These are phyloP conservation scores for Tuber calosporum DNA, from an alignment of 495 filamentous ascomycete species.

Conservation along the genomic window DNA sequence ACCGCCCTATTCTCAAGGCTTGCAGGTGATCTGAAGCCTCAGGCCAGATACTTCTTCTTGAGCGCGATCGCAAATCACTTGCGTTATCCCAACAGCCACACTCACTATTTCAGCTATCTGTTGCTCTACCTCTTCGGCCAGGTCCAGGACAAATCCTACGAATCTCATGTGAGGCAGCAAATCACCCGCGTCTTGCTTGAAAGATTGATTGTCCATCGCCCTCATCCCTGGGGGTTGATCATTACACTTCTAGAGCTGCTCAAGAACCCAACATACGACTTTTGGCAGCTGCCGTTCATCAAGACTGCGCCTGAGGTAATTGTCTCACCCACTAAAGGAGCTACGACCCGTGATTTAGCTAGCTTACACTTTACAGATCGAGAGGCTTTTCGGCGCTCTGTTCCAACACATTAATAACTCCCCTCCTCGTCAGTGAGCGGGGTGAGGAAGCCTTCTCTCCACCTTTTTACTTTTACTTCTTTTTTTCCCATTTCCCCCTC, in stretches of 20 bases:
- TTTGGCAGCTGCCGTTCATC: constrained; percentile 90
- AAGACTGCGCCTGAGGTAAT: constrained; percentile 47
- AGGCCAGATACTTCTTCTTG: constrained; percentile 76
- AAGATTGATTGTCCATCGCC: constrained; percentile 77
- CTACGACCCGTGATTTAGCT: constrained; percentile 9
- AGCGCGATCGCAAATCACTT: constrained; percentile 85
- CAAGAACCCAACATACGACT: constrained; percentile 78
- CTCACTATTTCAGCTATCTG: constrained; percentile 85
- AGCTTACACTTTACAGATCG: constrained; percentile 35
- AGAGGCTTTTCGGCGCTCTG: constrained; percentile 42
- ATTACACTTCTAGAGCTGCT: constrained; percentile 83
- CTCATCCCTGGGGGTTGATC: constrained; percentile 93
- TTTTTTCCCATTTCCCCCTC: neutral
- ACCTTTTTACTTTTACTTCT: constrained; percentile 4
- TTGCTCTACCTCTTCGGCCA: constrained; percentile 79
- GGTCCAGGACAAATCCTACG: constrained; percentile 67
- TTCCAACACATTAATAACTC: constrained; percentile 45
- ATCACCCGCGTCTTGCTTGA: constrained; percentile 83
- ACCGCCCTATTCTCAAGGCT: constrained; percentile 66
- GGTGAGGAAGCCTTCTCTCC: neutral
- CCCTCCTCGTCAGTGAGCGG: constrained; percentile 28
- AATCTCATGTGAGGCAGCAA: constrained; percentile 77
- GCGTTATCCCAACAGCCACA: constrained; percentile 79
- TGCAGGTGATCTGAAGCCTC: constrained; percentile 62
- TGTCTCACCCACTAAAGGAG: neutral